Evolutionary conservation across 345 rosid genomes (phyloP), one percentile per base, ranked within the genome.

Genomic region (Rhodamnia rubescens): DNA sequence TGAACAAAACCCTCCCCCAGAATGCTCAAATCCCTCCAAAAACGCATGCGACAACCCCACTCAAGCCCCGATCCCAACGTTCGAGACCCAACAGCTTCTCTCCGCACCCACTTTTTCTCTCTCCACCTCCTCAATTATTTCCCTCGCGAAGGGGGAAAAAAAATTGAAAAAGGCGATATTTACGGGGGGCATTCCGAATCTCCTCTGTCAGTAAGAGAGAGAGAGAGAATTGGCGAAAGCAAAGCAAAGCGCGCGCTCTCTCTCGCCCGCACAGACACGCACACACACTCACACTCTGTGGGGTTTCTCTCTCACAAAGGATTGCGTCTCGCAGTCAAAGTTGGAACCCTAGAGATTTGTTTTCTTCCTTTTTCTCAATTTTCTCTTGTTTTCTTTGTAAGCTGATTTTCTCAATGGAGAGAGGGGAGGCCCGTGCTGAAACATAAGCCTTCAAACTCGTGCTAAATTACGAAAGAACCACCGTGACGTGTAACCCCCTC

Each of bases 1-100:
- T 14, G 20, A 82, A 83, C 87, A 90, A 87, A 88, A 80, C 83
- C 87, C 86, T 49, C 22, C 42, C 40, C 75, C 24, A 53, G 69
- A 78, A 84, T 85, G 83, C 85, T 69, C 85, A 81, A 90, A 88
- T 90, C 94, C 92, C 95, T 90, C 93, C 93, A 91, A 91, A 88
- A 85, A 47, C 85, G 83, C 42, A 64, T 89, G 47, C 80, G 74
- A 86, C 89, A 88, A 21, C 83, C 84, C 88, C 85, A 26, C 21
- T 82, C 89, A 81, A 89, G 92, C 92, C 85, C 92, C 89, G 93
- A 92, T 92, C 92, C 93, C 93, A 92, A 91, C 92, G 93, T 91
- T 90, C 92, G 64, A 91, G 90, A 64, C 58, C 86, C 94, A 87
- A 83, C 47, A 69, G 82, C 89, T 86, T 75, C 75, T 10, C 75